phyloP scores from a whole-genome alignment of 139 green algal species.

The Chlamydomonas schloesseri region DNA sequence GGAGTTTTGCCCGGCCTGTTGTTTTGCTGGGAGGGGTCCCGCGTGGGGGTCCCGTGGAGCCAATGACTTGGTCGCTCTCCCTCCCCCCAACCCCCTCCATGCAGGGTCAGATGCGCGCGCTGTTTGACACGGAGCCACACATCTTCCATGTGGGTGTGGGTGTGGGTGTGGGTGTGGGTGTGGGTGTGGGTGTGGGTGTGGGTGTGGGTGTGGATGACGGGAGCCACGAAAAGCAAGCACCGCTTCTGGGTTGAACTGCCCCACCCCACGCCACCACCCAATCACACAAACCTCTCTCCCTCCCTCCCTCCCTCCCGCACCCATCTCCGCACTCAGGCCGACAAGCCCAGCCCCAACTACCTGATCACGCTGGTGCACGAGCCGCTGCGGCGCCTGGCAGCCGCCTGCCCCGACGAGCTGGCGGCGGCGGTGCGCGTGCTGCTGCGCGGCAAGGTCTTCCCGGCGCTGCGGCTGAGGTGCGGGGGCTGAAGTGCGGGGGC shows the following conservation, averaged over 20 bases:
- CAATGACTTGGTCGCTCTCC: neutral
- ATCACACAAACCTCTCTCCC: neutral
- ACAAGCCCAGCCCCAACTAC: constrained; percentile 26
- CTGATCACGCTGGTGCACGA: constrained; percentile 17
- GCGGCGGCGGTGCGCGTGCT: neutral
- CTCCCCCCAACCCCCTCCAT: neutral
- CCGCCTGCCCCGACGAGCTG: neutral
- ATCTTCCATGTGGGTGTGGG: neutral
- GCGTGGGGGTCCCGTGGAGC: too few relatives aligned
- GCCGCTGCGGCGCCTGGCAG: neutral
- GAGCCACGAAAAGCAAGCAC: too few relatives aligned
- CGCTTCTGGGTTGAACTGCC: too few relatives aligned
- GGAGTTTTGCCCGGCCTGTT: too few relatives aligned
- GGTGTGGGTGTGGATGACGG: too few relatives aligned
- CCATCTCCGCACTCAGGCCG: neutral
- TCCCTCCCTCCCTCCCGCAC: too few relatives aligned
- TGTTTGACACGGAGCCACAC: constrained; percentile 22
- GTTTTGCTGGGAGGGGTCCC: too few relatives aligned
- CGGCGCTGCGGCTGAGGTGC: neutral
- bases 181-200: too few relatives aligned
- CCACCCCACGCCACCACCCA: too few relatives aligned
- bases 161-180: neutral
- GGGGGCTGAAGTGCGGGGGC: neutral
- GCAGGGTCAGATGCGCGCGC: constrained; percentile 10
- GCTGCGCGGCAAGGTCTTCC: constrained; percentile 17